These are phyloP conservation scores for Eucalyptus virginea DNA, from an alignment of 345 rosid species.

Conservation along the genomic window DNA sequence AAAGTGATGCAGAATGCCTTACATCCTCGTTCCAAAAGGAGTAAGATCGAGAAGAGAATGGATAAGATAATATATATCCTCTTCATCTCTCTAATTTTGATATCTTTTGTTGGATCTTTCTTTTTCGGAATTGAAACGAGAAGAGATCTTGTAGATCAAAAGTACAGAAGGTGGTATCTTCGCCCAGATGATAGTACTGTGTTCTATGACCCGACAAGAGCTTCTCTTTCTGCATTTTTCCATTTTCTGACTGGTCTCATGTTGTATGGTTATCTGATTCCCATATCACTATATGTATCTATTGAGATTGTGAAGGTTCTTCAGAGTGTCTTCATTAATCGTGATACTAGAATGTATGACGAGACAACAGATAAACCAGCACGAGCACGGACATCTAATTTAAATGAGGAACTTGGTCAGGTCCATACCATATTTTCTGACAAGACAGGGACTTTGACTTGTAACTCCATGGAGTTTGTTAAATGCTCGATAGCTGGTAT, in stretches of 20 bases:
- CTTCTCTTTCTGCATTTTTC: conserved; percentile 51
- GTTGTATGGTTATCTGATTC: conserved; percentile 89
- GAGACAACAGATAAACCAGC: conserved; percentile 58
- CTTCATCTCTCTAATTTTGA: conserved; percentile 53
- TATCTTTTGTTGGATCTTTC: conserved; percentile 60
- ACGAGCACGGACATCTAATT: conserved; percentile 79
- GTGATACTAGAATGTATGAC: conserved; percentile 63
- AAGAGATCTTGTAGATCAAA: conserved; percentile 33
- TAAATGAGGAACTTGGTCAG: conserved; percentile 96
- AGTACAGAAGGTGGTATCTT: conserved; percentile 69
- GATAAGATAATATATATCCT: conserved; percentile 80
- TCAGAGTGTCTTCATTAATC: conserved; percentile 86
- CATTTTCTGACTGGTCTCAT: conserved; percentile 88
- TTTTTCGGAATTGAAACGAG: conserved; percentile 51
- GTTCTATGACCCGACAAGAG: conserved; percentile 47
- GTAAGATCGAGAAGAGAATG: conserved; percentile 81
- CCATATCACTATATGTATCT: conserved; percentile 79
- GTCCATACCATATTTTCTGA: conserved; percentile 74
- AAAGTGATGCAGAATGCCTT: conserved; percentile 94
- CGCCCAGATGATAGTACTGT: conserved; percentile 46
- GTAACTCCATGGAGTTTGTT: conserved; percentile 94
- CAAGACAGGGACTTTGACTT: conserved; percentile 92
- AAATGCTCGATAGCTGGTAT: conserved; percentile 75
- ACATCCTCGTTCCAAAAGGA: conserved; percentile 87
- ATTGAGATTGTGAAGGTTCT: conserved; percentile 87